Evolutionary conservation across 2,329 filamentous ascomycete genomes (phyloP).

Genomic region (Ceratocystis diversiconidia): DNA sequence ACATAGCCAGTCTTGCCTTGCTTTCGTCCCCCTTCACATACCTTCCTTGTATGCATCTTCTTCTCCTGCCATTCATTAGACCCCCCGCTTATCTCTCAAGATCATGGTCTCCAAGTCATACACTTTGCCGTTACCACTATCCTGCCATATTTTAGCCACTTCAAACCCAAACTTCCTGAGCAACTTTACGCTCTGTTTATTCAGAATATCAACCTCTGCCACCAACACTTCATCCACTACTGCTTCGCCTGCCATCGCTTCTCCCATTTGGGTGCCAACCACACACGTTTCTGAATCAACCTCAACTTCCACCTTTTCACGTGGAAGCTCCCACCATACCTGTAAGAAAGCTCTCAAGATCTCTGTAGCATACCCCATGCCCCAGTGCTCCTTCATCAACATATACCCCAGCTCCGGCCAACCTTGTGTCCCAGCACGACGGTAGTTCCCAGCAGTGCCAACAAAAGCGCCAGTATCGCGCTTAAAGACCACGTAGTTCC

Average conservation of each 20-base stretch:
- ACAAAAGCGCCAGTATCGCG: conserved; percentile 36
- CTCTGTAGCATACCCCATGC: conserved; percentile 43
- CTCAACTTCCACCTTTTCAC: conserved; percentile 31
- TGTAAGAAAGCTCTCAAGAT: conserved; percentile 35
- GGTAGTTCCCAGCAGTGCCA: conserved; percentile 34
- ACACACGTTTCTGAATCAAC: conserved; percentile 29
- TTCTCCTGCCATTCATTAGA: not conserved
- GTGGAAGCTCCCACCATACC: conserved; percentile 36
- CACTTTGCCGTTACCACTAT: conserved; percentile 20
- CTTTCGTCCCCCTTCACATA: not conserved
- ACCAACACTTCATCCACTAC: conserved; percentile 30
- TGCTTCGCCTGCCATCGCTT: conserved; percentile 18
- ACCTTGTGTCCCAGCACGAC: conserved; percentile 27
- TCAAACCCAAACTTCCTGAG: conserved; percentile 42
- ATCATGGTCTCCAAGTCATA: conserved; percentile 12
- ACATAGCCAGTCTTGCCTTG: conserved; percentile 9
- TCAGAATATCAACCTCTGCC: conserved; percentile 35
- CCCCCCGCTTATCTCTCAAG: conserved; percentile 3
- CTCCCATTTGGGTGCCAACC: conserved; percentile 7
- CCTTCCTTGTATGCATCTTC: not conserved
- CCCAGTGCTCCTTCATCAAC: conserved; percentile 39
- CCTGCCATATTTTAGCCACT: conserved; percentile 29
- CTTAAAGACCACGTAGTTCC: conserved; percentile 42
- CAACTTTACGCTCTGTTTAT: conserved; percentile 41
- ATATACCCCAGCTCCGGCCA: conserved; percentile 49